phyloP scores from a whole-genome alignment of 768 basidiomycete genomes.

The Suillus subaureus region DNA sequence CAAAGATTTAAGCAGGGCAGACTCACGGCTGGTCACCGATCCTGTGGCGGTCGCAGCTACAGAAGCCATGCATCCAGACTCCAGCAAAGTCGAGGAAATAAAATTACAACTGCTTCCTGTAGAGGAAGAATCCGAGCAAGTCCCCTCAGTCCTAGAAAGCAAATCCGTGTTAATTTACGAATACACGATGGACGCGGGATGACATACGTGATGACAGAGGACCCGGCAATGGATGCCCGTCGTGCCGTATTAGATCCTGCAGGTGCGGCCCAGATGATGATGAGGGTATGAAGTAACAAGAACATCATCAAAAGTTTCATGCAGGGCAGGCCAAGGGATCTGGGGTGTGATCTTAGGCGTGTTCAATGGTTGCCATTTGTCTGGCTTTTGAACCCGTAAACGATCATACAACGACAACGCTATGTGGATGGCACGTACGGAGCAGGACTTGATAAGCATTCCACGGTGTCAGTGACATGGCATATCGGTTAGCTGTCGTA shows the following conservation, averaged over 20 bases:
- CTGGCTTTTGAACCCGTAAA: neutral
- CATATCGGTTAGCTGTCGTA: slow-evolving; percentile 1
- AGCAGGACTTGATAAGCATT: neutral
- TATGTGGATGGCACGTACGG: neutral
- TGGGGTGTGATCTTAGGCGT: neutral
- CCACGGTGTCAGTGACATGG: neutral
- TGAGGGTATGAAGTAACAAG: neutral
- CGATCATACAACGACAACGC: no score
- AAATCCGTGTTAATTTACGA: neutral
- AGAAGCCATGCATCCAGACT: neutral
- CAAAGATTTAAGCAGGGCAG: neutral
- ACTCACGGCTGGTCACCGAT: neutral
- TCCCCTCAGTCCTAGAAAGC: neutral
- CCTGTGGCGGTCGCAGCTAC: neutral
- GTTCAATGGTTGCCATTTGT: neutral
- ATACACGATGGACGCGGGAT: neutral
- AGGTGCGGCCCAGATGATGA: neutral
- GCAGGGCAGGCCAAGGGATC: neutral
- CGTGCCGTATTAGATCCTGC: neutral
- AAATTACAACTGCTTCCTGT: neutral
- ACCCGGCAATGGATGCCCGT: neutral
- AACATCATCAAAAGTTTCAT: neutral
- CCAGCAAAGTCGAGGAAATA: neutral
- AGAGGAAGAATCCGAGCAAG: neutral
- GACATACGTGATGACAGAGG: neutral